Conservation (phyloP, 1,139 yeast species). For the Suzukiozyma palmioleophila region DNA sequence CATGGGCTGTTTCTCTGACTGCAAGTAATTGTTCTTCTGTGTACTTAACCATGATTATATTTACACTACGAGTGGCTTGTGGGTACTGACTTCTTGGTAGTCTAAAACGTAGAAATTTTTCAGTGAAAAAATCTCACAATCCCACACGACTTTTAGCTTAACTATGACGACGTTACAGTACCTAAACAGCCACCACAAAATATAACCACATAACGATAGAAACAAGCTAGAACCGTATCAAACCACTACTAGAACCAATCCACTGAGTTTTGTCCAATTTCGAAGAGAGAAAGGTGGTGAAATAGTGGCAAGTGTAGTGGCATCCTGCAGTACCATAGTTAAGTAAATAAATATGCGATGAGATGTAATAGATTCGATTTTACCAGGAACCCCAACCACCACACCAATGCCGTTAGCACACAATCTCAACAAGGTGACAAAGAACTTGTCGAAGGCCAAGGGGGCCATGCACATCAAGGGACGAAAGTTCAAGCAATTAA, state of each 20-base stretch:
- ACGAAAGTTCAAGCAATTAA: constrained; percentile 77
- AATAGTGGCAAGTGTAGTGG: constrained; percentile 5
- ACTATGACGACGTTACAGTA: background rate
- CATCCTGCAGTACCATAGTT: background rate
- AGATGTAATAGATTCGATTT: constrained; percentile 4
- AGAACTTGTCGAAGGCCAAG: constrained; percentile 53
- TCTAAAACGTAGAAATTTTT: no score
- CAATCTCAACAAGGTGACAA: constrained; percentile 66
- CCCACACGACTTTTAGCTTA: constrained; percentile 6
- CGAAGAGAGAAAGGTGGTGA: background rate
- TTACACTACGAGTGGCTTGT: no score
- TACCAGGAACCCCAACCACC: background rate
- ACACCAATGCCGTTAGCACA: constrained; percentile 71
- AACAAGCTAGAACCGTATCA: no score
- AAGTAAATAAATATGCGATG: constrained; percentile 8
- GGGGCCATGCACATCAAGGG: constrained; percentile 82
- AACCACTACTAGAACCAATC: no score
- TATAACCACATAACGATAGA: no score
- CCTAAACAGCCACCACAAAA: no score
- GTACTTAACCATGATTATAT: constrained; percentile 49
- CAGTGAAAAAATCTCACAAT: background rate
- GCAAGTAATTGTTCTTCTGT: constrained; percentile 66
- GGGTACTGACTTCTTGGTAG: no score
- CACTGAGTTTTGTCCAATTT: background rate
- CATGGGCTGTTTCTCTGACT: constrained; percentile 51